Percentiles rank a stretch among this genome's conserved stretches.
phyloP scores from a whole-genome alignment of 345 rosid species.

The Sisymbrium altissimum region DNA sequence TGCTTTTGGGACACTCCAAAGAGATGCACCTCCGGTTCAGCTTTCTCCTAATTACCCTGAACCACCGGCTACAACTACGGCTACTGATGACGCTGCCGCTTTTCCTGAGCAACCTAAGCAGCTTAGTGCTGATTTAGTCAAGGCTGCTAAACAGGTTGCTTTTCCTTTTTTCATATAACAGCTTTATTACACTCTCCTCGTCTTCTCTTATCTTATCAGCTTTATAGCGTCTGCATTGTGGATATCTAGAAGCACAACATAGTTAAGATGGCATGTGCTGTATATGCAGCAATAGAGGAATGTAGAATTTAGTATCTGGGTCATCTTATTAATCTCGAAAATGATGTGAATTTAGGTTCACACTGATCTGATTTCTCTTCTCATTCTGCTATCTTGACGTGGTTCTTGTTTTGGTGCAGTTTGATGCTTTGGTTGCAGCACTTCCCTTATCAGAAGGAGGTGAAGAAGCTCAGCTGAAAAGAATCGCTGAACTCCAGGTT shows the following conservation, averaged over 20 bases:
- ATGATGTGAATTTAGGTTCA: background rate
- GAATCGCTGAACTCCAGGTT: slow-evolving; percentile 79
- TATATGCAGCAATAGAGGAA: background rate
- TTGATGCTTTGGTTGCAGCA: slow-evolving; percentile 87
- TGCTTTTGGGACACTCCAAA: slow-evolving; percentile 72
- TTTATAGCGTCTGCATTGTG: no score
- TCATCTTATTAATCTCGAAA: background rate
- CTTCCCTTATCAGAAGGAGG: slow-evolving; percentile 90
- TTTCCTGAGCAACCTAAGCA: slow-evolving; percentile 69
- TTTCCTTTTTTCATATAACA: background rate
- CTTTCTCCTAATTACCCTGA: slow-evolving; percentile 83
- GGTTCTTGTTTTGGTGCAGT: slow-evolving; percentile 39
- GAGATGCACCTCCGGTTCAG: slow-evolving; percentile 83
- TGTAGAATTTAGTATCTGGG: background rate
- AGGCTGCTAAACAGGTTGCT: slow-evolving; percentile 88
- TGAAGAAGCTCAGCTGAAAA: slow-evolving; percentile 85
- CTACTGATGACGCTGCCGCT: slow-evolving; percentile 51
- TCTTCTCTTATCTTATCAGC: background rate
- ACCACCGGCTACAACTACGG: slow-evolving; percentile 51
- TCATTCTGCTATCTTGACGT: background rate
- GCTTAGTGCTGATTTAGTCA: slow-evolving; percentile 78
- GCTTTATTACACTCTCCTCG: background rate
- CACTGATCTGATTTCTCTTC: background rate
- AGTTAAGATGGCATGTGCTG: background rate
- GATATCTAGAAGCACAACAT: background rate